Percentiles rank a stretch among this genome's conserved stretches.
Conservation (phyloP, 2,329 filamentous ascomycete genomes). For the Albifimbria verrucaria region DNA sequence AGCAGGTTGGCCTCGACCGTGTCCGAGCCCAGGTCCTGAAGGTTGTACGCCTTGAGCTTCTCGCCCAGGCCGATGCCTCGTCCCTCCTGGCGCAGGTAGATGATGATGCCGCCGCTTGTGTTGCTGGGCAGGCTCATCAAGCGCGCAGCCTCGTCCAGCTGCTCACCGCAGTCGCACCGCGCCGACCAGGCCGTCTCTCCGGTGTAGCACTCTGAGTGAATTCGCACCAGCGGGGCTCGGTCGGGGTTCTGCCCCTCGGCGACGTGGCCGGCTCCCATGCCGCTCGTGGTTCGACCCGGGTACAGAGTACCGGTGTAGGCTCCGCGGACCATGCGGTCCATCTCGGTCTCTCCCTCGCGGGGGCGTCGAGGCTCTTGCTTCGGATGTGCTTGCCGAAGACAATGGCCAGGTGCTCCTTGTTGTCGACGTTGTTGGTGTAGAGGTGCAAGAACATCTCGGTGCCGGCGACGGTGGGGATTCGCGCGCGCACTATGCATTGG, state of each 20-base stretch:
- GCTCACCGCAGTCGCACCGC: conserved; percentile 95
- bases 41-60: conserved; percentile 96
- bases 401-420: conserved; percentile 94
- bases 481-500: conserved; percentile 89
- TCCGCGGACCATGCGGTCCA: conserved; percentile 89
- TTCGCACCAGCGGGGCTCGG: conserved; percentile 72
- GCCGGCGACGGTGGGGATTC: conserved; percentile 87
- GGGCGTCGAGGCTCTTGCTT: conserved; percentile 66
- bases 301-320: conserved; percentile 87
- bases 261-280: conserved; percentile 53
- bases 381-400: conserved; percentile 90
- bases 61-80: conserved; percentile 91
- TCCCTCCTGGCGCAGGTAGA: conserved; percentile 94
- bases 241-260: conserved; percentile 21
- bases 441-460: conserved; percentile 97
- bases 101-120: conserved; percentile 77
- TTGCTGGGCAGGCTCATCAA: conserved; percentile 75
- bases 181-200: conserved; percentile 98
- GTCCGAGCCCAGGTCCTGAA: conserved; percentile 95
- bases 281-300: conserved; percentile 77
- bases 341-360: conserved; percentile 76
- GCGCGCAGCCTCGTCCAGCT: conserved; percentile 91
- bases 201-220: conserved; percentile 98
- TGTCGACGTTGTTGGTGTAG: conserved; percentile 89
- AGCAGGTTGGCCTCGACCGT: conserved; percentile 95